Evolutionary conservation across 139 green algal species (phyloP).

Genomic region (Yamagishiella unicocca): DNA sequence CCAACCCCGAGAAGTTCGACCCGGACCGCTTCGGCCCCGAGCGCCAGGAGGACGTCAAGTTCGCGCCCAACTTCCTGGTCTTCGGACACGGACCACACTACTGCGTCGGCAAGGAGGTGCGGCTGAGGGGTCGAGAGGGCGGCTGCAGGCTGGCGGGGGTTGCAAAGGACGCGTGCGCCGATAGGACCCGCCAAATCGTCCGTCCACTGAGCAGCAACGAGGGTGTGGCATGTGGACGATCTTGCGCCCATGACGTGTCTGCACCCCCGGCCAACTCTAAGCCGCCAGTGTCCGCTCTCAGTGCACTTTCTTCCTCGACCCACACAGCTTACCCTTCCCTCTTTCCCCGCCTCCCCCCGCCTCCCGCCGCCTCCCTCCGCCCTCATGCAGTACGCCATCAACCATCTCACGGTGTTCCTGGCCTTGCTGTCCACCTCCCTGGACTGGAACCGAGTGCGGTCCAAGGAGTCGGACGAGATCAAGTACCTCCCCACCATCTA

Average conservation of each 20-base stretch:
- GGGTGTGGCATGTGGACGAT: no score
- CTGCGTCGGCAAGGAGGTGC: conserved; percentile 81
- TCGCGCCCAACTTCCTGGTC: conserved; percentile 82
- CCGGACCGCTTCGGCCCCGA: conserved; percentile 85
- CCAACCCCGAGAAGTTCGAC: conserved; percentile 82
- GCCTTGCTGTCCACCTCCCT: conserved; percentile 75
- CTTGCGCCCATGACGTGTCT: no score
- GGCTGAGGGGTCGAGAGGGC: neutral
- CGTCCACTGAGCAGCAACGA: no score
- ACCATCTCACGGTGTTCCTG: conserved; percentile 87
- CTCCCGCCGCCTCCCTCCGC: neutral
- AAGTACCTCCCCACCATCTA: conserved; percentile 92
- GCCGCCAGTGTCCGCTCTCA: no score
- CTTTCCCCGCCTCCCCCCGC: neutral
- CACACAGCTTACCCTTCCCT: neutral
- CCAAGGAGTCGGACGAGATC: conserved; percentile 55
- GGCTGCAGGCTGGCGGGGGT: neutral
- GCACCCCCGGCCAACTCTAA: no score
- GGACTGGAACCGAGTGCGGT: conserved; percentile 71
- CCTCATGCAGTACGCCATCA: conserved; percentile 83
- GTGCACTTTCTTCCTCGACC: no score
- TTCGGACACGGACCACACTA: conserved; percentile 91
- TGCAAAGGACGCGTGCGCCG: no score
- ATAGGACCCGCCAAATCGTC: no score
- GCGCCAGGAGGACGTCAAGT: conserved; percentile 84